Percentiles rank a stretch among this genome's conserved stretches.
Evolutionary conservation across 306 rosid genomes (phyloP).

Genomic region (Vigna reflexopilosa): DNA sequence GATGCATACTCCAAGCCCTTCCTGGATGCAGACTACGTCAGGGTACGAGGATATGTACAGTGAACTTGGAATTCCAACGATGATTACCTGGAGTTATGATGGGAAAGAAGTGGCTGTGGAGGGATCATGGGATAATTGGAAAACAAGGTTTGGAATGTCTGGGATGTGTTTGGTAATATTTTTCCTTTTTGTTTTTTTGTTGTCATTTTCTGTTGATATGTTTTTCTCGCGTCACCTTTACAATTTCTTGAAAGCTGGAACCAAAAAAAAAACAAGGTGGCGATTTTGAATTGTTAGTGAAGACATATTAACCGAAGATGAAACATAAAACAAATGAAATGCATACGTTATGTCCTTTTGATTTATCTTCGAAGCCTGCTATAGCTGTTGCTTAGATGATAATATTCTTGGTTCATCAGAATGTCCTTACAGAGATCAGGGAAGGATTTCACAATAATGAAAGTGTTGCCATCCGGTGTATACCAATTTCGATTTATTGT

Average conservation of each 20-base stretch:
- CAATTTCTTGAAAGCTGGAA: background rate
- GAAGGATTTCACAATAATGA: slow-evolving; percentile 92
- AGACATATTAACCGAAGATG: slow-evolving; percentile 13
- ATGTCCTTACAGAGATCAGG: slow-evolving; percentile 87
- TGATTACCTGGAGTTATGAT: slow-evolving; percentile 92
- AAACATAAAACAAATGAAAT: background rate
- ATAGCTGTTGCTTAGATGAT: slow-evolving; percentile 35
- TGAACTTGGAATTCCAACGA: slow-evolving; percentile 91
- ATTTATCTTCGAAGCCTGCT: slow-evolving; percentile 39
- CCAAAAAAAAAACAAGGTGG: background rate
- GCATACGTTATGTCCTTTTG: background rate
- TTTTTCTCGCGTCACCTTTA: background rate
- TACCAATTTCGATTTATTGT: slow-evolving; percentile 93
- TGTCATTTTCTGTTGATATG: background rate
- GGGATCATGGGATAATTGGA: slow-evolving; percentile 99
- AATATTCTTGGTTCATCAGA: slow-evolving; percentile 60
- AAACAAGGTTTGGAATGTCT: slow-evolving; percentile 64
- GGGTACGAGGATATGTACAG: slow-evolving; percentile 70
- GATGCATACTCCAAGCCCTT: slow-evolving; percentile 66
- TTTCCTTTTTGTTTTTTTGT: background rate
- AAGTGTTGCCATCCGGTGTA: slow-evolving; percentile 97
- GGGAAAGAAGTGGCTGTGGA: slow-evolving; percentile 91
- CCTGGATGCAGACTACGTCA: slow-evolving; percentile 72
- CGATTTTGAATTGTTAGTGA: background rate
- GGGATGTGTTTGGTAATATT: background rate